A percentile compares a stretch with the other conserved stretches of the same genome.
phyloP scores from a whole-genome alignment of 306 rosid genomes.

The Sindora glabra region DNA sequence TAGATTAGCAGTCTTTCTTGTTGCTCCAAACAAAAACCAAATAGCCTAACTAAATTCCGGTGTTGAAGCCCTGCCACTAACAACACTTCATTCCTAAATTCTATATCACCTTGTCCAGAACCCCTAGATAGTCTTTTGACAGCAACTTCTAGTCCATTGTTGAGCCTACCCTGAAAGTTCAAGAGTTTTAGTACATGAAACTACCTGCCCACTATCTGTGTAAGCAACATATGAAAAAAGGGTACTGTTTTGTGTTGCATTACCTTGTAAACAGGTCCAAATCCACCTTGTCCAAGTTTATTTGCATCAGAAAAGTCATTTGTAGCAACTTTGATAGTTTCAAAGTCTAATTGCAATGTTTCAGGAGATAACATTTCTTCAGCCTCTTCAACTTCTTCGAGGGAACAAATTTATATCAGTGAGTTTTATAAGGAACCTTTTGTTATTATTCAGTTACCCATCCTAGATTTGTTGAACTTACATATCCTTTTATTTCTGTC shows the following conservation, averaged over 20 bases:
- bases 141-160: constrained; percentile 8
- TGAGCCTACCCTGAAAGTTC: constrained; percentile 2
- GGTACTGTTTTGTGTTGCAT: background rate
- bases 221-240: background rate
- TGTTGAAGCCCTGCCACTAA: constrained; percentile 31
- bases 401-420: background rate
- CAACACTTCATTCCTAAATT: constrained; percentile 25
- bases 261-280: constrained; percentile 33
- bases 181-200: background rate
- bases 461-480: too few species aligned
- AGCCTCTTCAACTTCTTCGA: background rate
- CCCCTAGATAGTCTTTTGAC: constrained; percentile 16
- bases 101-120: constrained; percentile 21
- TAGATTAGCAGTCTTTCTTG: constrained; percentile 29
- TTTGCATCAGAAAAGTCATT: constrained; percentile 21
- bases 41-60: constrained; percentile 25
- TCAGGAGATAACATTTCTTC: constrained; percentile 4
- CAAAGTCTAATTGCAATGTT: constrained; percentile 7
- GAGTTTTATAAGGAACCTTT: background rate
- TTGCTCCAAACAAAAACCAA: constrained; percentile 24
- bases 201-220: background rate
- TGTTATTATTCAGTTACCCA: background rate
- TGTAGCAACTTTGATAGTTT: constrained; percentile 9
- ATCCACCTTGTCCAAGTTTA: constrained; percentile 31
- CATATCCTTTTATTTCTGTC: too few species aligned